Conservation (phyloP, 2,329 filamentous ascomycete genomes). For the Pseudogymnoascus sp. region DNA sequence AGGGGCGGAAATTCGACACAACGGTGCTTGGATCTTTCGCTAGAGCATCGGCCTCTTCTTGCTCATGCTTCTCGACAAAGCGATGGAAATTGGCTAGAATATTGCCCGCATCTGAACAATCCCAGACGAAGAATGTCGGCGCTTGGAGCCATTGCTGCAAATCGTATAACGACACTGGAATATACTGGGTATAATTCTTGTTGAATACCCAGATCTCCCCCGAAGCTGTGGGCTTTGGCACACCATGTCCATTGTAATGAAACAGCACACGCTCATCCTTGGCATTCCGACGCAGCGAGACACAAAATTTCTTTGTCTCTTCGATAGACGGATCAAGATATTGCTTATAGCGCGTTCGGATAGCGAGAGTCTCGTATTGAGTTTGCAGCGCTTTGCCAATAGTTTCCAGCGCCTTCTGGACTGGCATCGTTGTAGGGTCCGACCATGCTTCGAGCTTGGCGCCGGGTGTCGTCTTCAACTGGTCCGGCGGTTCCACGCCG, state of each 20-base stretch:
- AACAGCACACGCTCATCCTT: constrained; percentile 96
- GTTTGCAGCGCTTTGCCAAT: constrained; percentile 94
- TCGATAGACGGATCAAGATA: constrained; percentile 94
- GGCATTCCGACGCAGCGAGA: constrained; percentile 80
- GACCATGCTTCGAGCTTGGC: constrained; percentile 96
- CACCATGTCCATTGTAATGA: constrained; percentile 97
- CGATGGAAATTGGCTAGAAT: constrained; percentile 92
- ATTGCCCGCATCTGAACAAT: constrained; percentile 92
- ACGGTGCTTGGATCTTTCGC: constrained; percentile 75
- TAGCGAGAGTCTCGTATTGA: constrained; percentile 91
- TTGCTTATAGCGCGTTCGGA: constrained; percentile 95
- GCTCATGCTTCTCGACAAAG: constrained; percentile 90
- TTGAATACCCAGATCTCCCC: constrained; percentile 99
- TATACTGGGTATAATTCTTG: constrained; percentile 97
- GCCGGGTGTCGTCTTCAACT: constrained; percentile 88
- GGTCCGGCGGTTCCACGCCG: constrained; percentile 92
- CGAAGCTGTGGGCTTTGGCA: constrained; percentile 88
- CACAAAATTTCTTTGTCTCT: constrained; percentile 93
- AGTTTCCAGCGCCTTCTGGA: constrained; percentile 80
- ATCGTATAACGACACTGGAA: constrained; percentile 91
- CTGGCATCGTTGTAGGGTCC: constrained; percentile 73
- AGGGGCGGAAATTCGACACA: constrained; percentile 61
- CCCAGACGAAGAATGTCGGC: constrained; percentile 93
- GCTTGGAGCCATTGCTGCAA: constrained; percentile 92
- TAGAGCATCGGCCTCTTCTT: constrained; percentile 71